Evolutionary conservation across 768 basidiomycete species (phyloP).

Genomic region (Zangia roseola): DNA sequence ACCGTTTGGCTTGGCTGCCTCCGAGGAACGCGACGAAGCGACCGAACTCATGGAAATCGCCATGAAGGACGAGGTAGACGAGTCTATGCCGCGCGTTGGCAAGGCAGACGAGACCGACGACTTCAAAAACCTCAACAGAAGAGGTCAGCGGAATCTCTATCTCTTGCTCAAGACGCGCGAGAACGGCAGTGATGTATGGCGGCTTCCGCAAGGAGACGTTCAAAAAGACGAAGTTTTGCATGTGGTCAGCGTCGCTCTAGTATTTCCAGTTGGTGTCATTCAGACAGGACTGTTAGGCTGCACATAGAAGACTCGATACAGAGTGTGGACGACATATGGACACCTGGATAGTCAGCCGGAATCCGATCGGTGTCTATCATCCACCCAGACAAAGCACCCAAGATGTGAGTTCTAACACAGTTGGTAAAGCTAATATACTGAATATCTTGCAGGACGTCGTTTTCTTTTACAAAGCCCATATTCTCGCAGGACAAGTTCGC

Average conservation of each 20-base stretch:
- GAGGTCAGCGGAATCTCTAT: slow-evolving; percentile 84
- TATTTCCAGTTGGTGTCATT: not conserved
- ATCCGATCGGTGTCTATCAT: slow-evolving; percentile 80
- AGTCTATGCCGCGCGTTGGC: slow-evolving; percentile 58
- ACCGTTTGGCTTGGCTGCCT: slow-evolving; percentile 47
- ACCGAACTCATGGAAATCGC: slow-evolving; percentile 59
- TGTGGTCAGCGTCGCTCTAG: slow-evolving; percentile 48
- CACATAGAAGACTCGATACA: slow-evolving; percentile 63
- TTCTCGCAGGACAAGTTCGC: slow-evolving; percentile 82
- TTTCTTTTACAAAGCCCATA: slow-evolving; percentile 94
- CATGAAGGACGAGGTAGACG: slow-evolving; percentile 60
- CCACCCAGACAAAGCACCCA: slow-evolving; percentile 38
- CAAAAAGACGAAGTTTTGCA: slow-evolving; percentile 71
- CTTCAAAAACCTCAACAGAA: slow-evolving; percentile 74
- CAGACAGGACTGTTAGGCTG: slow-evolving; percentile 49
- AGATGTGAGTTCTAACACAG: slow-evolving; percentile 33
- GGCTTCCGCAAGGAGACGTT: slow-evolving; percentile 71
- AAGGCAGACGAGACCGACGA: slow-evolving; percentile 61
- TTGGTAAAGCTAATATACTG: not conserved
- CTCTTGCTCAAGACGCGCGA: slow-evolving; percentile 62
- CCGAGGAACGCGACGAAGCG: slow-evolving; percentile 41
- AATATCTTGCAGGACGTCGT: slow-evolving; percentile 52
- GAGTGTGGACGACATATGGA: slow-evolving; percentile 86
- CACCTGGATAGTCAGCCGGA: slow-evolving; percentile 89
- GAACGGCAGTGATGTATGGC: slow-evolving; percentile 61